These are phyloP conservation scores for Karstenula rhodostoma DNA, from an alignment of 2,329 filamentous ascomycete species.

Conservation along the genomic window DNA sequence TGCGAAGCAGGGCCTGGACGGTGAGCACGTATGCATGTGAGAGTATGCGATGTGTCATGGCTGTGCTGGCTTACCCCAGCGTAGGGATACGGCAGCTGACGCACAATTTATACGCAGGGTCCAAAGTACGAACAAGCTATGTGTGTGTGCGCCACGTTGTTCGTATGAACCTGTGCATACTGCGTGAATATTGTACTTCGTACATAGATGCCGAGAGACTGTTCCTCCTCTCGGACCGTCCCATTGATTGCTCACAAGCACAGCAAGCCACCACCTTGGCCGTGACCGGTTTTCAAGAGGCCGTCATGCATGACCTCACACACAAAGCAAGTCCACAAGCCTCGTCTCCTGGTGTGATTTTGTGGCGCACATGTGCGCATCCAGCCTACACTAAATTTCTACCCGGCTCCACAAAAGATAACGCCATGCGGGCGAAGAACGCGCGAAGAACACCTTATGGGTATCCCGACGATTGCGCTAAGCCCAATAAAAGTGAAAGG, in stretches of 20 bases:
- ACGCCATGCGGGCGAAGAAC: conserved; percentile 1
- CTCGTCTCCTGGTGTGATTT: not conserved
- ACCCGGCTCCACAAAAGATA: not conserved
- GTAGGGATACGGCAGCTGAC: not conserved
- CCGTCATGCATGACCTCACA: too few relatives aligned
- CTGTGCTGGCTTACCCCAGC: not conserved
- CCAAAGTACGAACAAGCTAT: not conserved
- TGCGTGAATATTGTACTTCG: not conserved
- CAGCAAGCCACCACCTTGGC: too few relatives aligned
- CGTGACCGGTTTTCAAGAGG: too few relatives aligned
- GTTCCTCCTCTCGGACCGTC: too few relatives aligned
- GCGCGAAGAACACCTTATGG: conserved; percentile 9
- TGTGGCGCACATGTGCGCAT: not conserved
- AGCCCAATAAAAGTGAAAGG: not conserved
- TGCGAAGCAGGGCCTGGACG: not conserved
- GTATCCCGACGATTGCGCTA: conserved; percentile 2
- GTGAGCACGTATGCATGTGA: not conserved
- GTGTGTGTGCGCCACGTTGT: not conserved
- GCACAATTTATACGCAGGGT: not conserved
- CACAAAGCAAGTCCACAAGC: not conserved
- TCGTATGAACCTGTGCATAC: not conserved
- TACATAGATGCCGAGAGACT: too few relatives aligned
- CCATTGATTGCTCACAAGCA: too few relatives aligned
- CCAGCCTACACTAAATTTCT: not conserved
- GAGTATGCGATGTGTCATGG: not conserved